Percentiles rank a stretch among this genome's conserved stretches.
phyloP scores from a whole-genome alignment of 108 stramenopile species.

The Skeletonema potamos region DNA sequence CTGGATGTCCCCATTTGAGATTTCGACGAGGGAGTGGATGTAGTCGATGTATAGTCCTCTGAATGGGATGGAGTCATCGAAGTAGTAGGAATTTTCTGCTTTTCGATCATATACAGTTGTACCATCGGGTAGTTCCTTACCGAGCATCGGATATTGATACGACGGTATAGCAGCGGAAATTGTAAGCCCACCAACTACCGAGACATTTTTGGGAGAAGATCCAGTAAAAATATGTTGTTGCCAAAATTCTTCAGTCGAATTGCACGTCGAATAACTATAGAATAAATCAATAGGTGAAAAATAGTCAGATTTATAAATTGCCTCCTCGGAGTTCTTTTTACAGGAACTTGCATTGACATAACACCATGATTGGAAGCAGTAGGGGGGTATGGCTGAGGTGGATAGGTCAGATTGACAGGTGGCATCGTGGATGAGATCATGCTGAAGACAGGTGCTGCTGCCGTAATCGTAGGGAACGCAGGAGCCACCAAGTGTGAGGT shows the following conservation, averaged over 20 bases:
- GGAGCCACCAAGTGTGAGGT: constrained; percentile 9
- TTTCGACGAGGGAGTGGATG: background rate
- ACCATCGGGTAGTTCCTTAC: background rate
- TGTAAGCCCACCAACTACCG: background rate
- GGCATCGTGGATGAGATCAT: constrained; percentile 15
- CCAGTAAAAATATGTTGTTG: background rate
- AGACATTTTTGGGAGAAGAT: background rate
- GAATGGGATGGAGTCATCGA: constrained; percentile 6
- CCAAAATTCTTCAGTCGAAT: constrained; percentile 11
- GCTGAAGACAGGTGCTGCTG: constrained; percentile 13
- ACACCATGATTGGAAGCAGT: constrained; percentile 18
- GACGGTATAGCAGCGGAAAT: background rate
- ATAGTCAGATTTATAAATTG: background rate
- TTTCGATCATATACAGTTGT: background rate
- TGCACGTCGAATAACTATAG: constrained; percentile 22
- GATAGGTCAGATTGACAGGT: background rate
- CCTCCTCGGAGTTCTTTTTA: constrained; percentile 4
- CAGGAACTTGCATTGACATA: constrained; percentile 18
- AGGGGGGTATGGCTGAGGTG: background rate
- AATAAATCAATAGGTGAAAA: constrained; percentile 8
- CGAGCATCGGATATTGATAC: background rate
- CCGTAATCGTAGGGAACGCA: constrained; percentile 22
- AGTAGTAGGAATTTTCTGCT: constrained; percentile 1
- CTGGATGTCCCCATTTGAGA: constrained; percentile 18
- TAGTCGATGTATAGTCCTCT: constrained; percentile 15